These are phyloP conservation scores for Picochlorum sp. DNA, from an alignment of 139 green algal genomes.

Conservation along the genomic window DNA sequence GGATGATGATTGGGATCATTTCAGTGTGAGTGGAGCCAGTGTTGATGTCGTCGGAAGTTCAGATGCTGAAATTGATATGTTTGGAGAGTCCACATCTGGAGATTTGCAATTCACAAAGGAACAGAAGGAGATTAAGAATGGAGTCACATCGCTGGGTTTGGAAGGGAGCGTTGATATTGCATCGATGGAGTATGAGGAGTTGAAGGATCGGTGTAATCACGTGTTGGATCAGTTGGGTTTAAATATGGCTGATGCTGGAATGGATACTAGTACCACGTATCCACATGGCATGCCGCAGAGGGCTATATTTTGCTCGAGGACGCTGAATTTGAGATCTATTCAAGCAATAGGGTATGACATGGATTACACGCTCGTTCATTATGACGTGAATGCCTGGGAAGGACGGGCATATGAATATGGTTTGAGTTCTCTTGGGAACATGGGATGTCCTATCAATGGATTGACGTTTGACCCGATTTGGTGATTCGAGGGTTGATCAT, in stretches of 20 bases:
- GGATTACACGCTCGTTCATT: constrained; percentile 93
- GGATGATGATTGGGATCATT: constrained; percentile 10
- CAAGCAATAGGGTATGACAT: constrained; percentile 72
- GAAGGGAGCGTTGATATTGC: constrained; percentile 42
- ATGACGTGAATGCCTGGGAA: constrained; percentile 91
- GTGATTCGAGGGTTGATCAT: constrained; percentile 71
- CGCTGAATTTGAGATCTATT: constrained; percentile 87
- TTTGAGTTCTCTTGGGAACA: constrained; percentile 29
- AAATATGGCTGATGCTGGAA: background rate
- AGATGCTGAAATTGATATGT: constrained; percentile 56
- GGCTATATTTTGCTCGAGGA: constrained; percentile 87
- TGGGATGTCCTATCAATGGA: constrained; percentile 69
- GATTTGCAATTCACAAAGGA: constrained; percentile 53
- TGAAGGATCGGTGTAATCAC: constrained; percentile 15
- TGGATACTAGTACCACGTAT: constrained; percentile 31
- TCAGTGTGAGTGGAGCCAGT: background rate
- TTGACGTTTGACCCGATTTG: constrained; percentile 78
- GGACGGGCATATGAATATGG: constrained; percentile 66
- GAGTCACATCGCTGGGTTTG: constrained; percentile 51
- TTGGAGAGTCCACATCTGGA: constrained; percentile 61
- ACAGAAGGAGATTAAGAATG: background rate
- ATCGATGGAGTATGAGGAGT: constrained; percentile 20
- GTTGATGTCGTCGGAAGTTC: constrained; percentile 5
- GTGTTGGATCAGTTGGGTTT: background rate
- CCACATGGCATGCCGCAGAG: constrained; percentile 59